phyloP scores from a whole-genome alignment of 2,329 filamentous ascomycete genomes.

The Aureobasidium namibiae region DNA sequence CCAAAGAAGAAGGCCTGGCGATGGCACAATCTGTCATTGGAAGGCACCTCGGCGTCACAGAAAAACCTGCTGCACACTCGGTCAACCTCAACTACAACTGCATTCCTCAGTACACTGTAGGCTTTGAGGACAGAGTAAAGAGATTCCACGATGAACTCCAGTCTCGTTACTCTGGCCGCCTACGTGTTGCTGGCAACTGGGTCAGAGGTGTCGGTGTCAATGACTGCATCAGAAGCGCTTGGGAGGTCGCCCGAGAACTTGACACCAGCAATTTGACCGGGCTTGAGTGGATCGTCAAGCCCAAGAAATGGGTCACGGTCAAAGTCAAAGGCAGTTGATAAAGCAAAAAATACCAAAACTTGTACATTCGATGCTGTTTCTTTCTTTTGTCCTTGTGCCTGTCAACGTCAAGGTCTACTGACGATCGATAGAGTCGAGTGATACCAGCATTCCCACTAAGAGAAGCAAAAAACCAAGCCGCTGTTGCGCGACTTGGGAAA shows the following conservation, averaged over 20 bases:
- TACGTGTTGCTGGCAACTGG: slow-evolving; percentile 52
- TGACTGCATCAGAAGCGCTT: slow-evolving; percentile 47
- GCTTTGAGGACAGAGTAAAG: slow-evolving; percentile 59
- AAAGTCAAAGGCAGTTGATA: slow-evolving; percentile 5
- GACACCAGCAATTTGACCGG: slow-evolving; percentile 17
- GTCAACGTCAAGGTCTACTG: neutral
- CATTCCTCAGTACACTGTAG: slow-evolving; percentile 84
- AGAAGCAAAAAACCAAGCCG: neutral
- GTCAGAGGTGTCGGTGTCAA: slow-evolving; percentile 42
- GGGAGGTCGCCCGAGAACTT: slow-evolving; percentile 42
- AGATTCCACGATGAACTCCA: slow-evolving; percentile 48
- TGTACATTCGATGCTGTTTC: neutral
- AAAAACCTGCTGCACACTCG: slow-evolving; percentile 52
- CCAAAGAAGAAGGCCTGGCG: slow-evolving; percentile 54
- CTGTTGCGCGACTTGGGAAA: neutral
- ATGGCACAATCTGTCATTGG: slow-evolving; percentile 64
- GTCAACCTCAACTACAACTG: slow-evolving; percentile 60
- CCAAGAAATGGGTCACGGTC: slow-evolving; percentile 10
- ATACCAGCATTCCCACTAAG: too few species aligned
- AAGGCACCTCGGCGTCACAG: slow-evolving; percentile 65
- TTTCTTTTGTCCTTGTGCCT: neutral
- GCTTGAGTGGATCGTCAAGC: slow-evolving; percentile 6
- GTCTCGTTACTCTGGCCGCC: slow-evolving; percentile 49
- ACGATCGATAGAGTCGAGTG: neutral
- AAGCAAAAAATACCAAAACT: neutral